Evolutionary conservation across 257 asterid genomes (phyloP).

Genomic region (Solanum virginianum): DNA sequence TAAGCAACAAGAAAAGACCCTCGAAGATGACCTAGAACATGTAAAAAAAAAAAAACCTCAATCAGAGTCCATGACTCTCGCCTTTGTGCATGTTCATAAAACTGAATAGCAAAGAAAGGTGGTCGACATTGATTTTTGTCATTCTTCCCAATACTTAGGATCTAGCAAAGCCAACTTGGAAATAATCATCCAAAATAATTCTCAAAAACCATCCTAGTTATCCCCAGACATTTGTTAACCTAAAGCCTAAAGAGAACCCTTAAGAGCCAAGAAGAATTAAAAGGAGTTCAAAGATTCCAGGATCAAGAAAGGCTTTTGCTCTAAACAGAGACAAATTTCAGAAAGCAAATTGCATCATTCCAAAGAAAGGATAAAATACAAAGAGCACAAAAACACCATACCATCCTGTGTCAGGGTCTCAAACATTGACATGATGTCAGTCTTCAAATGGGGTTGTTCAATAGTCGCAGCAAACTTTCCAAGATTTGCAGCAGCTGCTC

Average conservation of each 20-base stretch:
- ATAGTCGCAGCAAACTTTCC: constrained; percentile 31
- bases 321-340: not conserved
- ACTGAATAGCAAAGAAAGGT: not conserved
- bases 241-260: not conserved
- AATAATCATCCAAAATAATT: not conserved
- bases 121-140: not conserved
- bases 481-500: constrained; percentile 30
- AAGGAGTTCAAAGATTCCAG: not conserved
- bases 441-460: constrained; percentile 22
- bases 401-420: constrained; percentile 82
- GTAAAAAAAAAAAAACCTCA: not conserved
- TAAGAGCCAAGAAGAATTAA: not conserved
- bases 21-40: not conserved
- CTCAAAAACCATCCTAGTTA: not conserved
- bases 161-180: not conserved
- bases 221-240: not conserved
- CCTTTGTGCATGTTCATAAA: not conserved
- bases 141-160: not conserved
- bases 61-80: not conserved
- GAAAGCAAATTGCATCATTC: not conserved
- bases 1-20: not conserved
- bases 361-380: not conserved
- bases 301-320: not conserved
- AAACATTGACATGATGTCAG: constrained; percentile 49
- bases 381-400: constrained; percentile 1